A percentile compares a stretch with the other conserved stretches of the same genome.
Evolutionary conservation across 1,139 yeast species (phyloP).

Genomic region (Meyerozyma athensensis): DNA sequence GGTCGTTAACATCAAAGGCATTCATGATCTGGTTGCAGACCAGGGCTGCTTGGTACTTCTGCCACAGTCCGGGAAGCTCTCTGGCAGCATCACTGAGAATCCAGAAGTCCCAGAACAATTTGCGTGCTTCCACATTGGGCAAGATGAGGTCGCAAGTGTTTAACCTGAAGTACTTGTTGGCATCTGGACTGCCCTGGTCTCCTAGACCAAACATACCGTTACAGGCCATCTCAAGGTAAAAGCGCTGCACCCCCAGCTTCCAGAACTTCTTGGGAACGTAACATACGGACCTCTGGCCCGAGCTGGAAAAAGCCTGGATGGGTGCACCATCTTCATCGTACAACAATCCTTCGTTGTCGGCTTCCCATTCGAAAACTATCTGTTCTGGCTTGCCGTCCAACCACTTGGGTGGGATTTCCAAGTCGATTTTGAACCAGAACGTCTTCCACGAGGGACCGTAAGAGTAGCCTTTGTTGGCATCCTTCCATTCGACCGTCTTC

Average conservation of each 20-base stretch:
- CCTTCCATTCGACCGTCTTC: constrained; percentile 44
- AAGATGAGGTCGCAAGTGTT: constrained; percentile 71
- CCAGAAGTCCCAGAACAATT: constrained; percentile 77
- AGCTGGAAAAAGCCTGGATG: constrained; percentile 82
- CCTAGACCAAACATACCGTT: constrained; percentile 94
- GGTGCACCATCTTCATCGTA: constrained; percentile 66
- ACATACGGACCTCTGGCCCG: constrained; percentile 74
- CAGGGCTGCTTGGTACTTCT: constrained; percentile 77
- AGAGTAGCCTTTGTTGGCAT: constrained; percentile 63
- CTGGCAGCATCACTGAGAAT: constrained; percentile 87
- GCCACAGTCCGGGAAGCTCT: constrained; percentile 71
- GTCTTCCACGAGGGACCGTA: constrained; percentile 97
- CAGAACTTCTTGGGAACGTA: constrained; percentile 53
- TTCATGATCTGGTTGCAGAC: constrained; percentile 79
- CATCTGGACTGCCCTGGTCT: constrained; percentile 54
- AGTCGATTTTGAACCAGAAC: constrained; percentile 78
- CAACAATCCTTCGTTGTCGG: constrained; percentile 79
- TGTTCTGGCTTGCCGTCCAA: constrained; percentile 37
- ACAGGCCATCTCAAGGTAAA: constrained; percentile 86
- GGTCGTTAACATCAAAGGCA: constrained; percentile 60
- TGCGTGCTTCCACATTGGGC: constrained; percentile 78
- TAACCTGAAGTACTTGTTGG: constrained; percentile 67
- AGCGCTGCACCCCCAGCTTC: constrained; percentile 41
- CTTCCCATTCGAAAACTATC: constrained; percentile 79
- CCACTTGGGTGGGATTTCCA: constrained; percentile 64